These are phyloP conservation scores for Raphanus raphanistrum DNA, from an alignment of 345 rosid genomes.

Conservation along the genomic window DNA sequence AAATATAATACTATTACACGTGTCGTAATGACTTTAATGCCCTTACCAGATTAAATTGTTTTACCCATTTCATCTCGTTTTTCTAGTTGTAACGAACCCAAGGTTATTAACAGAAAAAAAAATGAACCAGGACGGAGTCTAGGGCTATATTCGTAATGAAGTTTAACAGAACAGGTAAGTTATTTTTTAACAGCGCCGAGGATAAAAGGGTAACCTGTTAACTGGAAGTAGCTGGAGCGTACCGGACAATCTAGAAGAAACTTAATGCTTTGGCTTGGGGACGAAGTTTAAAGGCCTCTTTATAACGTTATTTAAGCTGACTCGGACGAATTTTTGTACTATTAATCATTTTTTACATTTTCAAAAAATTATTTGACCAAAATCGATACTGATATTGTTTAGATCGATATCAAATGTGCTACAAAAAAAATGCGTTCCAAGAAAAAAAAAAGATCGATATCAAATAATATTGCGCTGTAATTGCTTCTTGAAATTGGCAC, in stretches of 20 bases:
- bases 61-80: background rate
- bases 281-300: background rate
- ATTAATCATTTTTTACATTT: background rate
- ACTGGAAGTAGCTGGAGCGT: background rate
- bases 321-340: background rate
- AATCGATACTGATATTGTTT: no score
- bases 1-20: background rate
- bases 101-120: background rate
- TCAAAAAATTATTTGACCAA: background rate
- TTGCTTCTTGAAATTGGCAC: background rate
- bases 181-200: background rate
- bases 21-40: background rate
- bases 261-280: background rate
- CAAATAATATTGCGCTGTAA: background rate
- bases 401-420: background rate
- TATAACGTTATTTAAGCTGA: background rate
- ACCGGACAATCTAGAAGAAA: background rate
- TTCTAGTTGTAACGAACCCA: background rate
- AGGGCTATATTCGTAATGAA: background rate
- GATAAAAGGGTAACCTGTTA: background rate
- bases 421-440: no score
- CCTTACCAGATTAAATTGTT: background rate
- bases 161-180: background rate
- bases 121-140: background rate
- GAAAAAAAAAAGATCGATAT: background rate